Conservation (phyloP, 1,284 basidiomycete genomes). For the Melanopsichium pennsylvanicum region DNA sequence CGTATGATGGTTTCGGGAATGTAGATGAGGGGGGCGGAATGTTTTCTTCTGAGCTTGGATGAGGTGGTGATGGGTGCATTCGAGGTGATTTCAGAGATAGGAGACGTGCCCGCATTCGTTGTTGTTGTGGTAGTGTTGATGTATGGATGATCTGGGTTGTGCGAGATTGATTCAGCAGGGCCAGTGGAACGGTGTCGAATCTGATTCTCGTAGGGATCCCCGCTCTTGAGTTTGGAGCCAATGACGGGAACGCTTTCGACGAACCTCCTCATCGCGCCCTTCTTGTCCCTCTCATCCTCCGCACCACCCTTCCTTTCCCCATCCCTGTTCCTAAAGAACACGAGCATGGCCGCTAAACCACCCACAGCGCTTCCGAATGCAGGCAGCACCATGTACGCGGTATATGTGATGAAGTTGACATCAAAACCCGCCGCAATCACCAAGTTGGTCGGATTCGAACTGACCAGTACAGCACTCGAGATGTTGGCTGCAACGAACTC, state of each 20-base stretch:
- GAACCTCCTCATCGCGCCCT: conserved; percentile 24
- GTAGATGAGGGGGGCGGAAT: conserved; percentile 47
- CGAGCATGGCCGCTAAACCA: conserved; percentile 42
- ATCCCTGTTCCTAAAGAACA: conserved; percentile 53
- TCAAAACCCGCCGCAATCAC: conserved; percentile 65
- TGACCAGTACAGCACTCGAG: conserved; percentile 66
- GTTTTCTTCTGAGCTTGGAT: conserved; percentile 4
- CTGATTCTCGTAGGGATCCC: neutral
- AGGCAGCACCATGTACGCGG: conserved; percentile 62
- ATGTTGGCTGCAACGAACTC: conserved; percentile 84
- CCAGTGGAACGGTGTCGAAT: conserved; percentile 25
- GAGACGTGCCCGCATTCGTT: conserved; percentile 5
- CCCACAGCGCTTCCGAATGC: conserved; percentile 50
- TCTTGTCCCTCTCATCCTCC: neutral
- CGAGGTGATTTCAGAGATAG: conserved; percentile 16
- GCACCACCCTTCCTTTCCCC: conserved; percentile 3
- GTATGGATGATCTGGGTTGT: conserved; percentile 2
- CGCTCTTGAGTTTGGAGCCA: neutral
- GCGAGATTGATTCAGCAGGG: neutral
- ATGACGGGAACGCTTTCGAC: conserved; percentile 34
- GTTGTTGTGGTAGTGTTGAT: neutral
- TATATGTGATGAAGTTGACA: conserved; percentile 60
- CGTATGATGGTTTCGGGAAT: conserved; percentile 68
- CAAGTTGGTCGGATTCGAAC: conserved; percentile 67
- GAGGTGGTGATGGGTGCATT: conserved; percentile 1